Conservation (phyloP, 768 basidiomycete genomes). For the Myochromella boudieri region DNA sequence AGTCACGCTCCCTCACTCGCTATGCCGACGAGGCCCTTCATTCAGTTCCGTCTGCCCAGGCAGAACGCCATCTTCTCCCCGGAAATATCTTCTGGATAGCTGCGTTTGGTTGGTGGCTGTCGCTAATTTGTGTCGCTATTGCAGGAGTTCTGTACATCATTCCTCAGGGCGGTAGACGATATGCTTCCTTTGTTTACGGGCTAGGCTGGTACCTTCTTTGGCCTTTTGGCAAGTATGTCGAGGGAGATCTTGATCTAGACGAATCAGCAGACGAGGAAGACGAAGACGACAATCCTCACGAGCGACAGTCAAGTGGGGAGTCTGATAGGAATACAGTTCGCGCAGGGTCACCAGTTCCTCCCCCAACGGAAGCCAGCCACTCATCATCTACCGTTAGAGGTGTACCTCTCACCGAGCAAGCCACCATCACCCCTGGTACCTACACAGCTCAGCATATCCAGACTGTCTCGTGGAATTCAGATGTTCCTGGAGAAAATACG, state of each 20-base stretch:
- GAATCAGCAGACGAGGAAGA: slow-evolving; percentile 37
- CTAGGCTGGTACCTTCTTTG: slow-evolving; percentile 95
- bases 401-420: slow-evolving; percentile 39
- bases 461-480: slow-evolving; percentile 43
- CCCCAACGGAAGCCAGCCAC: slow-evolving; percentile 16
- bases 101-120: slow-evolving; percentile 93
- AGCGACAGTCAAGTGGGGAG: slow-evolving; percentile 29
- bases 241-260: slow-evolving; percentile 57
- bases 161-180: slow-evolving; percentile 80
- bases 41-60: slow-evolving; percentile 87
- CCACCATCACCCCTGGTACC: slow-evolving; percentile 44
- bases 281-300: slow-evolving; percentile 29
- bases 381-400: slow-evolving; percentile 22
- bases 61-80: slow-evolving; percentile 88
- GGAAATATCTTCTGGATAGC: slow-evolving; percentile 94
- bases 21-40: slow-evolving; percentile 95
- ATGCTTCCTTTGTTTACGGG: slow-evolving; percentile 85
- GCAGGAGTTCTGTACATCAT: slow-evolving; percentile 69
- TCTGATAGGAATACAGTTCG: slow-evolving; percentile 39
- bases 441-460: slow-evolving; percentile 30
- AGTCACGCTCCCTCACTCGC: slow-evolving; percentile 93
- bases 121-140: slow-evolving; percentile 64
- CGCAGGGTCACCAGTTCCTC: slow-evolving; percentile 25
- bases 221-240: slow-evolving; percentile 99
- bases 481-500: slow-evolving; percentile 45